Evolutionary conservation across 2,329 filamentous ascomycete species (phyloP).

Genomic region (Chalara sp.): DNA sequence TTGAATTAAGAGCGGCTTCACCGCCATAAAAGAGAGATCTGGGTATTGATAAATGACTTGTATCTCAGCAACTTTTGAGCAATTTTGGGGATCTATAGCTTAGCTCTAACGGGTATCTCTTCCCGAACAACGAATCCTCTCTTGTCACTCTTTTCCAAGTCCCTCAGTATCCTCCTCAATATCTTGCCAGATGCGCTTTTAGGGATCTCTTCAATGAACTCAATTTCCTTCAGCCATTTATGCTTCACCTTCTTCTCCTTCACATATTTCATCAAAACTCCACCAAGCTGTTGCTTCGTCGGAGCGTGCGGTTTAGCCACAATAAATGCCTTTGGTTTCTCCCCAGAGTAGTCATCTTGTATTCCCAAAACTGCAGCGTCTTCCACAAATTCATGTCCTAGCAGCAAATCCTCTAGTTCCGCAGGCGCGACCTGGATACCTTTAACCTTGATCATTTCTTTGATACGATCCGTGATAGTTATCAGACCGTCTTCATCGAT

Average conservation of each 20-base stretch:
- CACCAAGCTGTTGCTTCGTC: constrained; percentile 27
- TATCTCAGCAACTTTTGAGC: too few species aligned
- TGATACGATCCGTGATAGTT: constrained; percentile 70
- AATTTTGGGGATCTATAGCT: constrained; percentile 20
- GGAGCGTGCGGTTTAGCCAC: constrained; percentile 31
- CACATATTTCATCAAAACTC: constrained; percentile 42
- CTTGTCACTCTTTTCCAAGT: constrained; percentile 33
- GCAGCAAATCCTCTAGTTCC: constrained; percentile 33
- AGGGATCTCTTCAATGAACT: constrained; percentile 50
- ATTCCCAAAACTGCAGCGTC: constrained; percentile 57
- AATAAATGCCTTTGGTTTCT: constrained; percentile 51
- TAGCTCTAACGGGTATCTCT: constrained; percentile 25
- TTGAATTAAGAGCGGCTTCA: too few species aligned
- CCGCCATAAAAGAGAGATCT: too few species aligned
- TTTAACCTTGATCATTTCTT: constrained; percentile 47
- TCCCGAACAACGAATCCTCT: constrained; percentile 26
- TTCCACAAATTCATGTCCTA: constrained; percentile 33
- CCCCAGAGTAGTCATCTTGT: constrained; percentile 30
- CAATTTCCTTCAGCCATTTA: constrained; percentile 46
- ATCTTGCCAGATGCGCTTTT: constrained; percentile 62
- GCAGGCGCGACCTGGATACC: constrained; percentile 37
- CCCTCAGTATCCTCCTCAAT: constrained; percentile 47
- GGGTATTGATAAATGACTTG: too few species aligned
- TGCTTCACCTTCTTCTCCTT: constrained; percentile 46
- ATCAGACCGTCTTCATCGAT: constrained; percentile 58